Conservation (phyloP, 805 yeast species). For the Lipomyces sp. region DNA sequence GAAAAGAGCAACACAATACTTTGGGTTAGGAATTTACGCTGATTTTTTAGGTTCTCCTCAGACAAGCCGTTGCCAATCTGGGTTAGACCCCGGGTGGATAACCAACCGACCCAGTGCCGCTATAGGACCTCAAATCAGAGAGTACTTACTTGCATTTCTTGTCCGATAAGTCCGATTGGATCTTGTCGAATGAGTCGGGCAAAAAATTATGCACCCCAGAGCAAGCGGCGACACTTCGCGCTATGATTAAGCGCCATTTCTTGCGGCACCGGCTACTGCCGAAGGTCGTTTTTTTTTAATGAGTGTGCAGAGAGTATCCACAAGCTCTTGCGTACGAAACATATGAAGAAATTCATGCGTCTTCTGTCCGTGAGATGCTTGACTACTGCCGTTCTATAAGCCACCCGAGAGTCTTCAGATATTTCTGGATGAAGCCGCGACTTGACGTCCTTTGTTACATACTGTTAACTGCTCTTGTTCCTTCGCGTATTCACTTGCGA, state of each 20-base stretch:
- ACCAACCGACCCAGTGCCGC: too few species aligned
- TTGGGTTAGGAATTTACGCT: too few species aligned
- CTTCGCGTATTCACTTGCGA: too few species aligned
- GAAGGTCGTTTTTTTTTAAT: neutral
- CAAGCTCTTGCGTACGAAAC: neutral
- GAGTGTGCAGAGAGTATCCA: neutral
- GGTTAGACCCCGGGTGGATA: too few species aligned
- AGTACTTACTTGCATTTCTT: neutral
- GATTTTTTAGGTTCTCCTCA: too few species aligned
- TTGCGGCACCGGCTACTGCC: neutral
- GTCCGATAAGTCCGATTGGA: neutral
- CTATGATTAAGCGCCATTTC: neutral
- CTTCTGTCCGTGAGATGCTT: neutral
- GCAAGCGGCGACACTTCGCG: neutral
- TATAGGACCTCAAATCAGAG: too few species aligned
- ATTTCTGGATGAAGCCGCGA: too few species aligned
- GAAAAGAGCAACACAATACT: too few species aligned
- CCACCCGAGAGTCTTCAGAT: neutral
- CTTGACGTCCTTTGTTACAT: too few species aligned
- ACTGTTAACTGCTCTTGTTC: too few species aligned
- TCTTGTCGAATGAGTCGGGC: neutral
- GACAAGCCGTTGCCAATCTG: too few species aligned
- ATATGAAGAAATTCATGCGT: neutral
- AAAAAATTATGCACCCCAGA: neutral
- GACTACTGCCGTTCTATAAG: neutral